A percentile compares a stretch with the other conserved stretches of the same genome.
Evolutionary conservation across 305 asterid species (phyloP).

Genomic region (Fraxinus velutina): DNA sequence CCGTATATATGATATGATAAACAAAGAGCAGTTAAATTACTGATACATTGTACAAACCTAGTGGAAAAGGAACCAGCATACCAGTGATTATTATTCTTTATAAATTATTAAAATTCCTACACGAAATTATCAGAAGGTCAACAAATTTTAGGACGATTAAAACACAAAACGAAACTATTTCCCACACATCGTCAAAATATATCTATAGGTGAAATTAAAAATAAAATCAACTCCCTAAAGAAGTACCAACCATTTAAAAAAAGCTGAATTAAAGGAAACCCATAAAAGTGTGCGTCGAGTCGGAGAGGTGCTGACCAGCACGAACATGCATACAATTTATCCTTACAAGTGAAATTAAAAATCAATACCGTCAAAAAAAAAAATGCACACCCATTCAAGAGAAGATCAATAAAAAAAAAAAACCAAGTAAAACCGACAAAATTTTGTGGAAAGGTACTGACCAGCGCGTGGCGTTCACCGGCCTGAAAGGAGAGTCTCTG

Average conservation of each 20-base stretch:
- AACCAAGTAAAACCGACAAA: background rate
- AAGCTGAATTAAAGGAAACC: background rate
- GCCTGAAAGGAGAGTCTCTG: constrained; percentile 51
- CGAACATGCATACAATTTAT: background rate
- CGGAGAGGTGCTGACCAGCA: background rate
- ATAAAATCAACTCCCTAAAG: background rate
- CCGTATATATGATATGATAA: background rate
- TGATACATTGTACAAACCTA: background rate
- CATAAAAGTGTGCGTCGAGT: background rate
- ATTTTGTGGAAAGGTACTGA: background rate
- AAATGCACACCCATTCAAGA: background rate
- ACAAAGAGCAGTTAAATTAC: background rate
- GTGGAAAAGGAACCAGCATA: background rate
- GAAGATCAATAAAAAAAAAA: background rate
- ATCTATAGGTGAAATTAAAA: background rate
- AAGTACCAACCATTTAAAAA: background rate
- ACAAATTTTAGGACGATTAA: background rate
- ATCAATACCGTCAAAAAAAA: background rate
- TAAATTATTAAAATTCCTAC: background rate
- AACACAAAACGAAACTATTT: background rate
- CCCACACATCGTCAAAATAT: background rate
- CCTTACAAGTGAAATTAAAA: background rate
- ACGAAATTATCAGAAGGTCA: background rate
- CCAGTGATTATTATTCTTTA: background rate
- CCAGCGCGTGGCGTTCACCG: constrained; percentile 57